These are phyloP conservation scores for Trametes pubescens DNA, from an alignment of 1,284 basidiomycete species.

Conservation along the genomic window DNA sequence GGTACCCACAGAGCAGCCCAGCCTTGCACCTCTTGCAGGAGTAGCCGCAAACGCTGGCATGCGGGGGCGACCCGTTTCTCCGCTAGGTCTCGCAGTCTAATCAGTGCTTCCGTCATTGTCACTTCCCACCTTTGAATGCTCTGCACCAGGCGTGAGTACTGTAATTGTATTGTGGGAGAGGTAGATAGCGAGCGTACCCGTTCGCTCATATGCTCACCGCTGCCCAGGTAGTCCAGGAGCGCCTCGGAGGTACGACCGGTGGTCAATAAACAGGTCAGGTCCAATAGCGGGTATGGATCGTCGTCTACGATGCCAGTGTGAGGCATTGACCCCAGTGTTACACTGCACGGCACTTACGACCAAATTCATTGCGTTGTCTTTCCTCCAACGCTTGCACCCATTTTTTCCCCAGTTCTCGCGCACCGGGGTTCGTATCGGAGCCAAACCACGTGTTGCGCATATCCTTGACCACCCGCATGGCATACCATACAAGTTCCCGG, in stretches of 20 bases:
- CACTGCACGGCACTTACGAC: constrained; percentile 54
- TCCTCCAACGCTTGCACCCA: constrained; percentile 72
- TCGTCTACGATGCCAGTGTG: constrained; percentile 51
- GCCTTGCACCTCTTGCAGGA: constrained; percentile 77
- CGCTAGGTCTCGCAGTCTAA: constrained; percentile 75
- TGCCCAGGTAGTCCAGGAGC: constrained; percentile 75
- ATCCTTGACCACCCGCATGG: constrained; percentile 72
- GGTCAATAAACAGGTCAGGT: constrained; percentile 74
- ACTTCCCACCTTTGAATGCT: constrained; percentile 83
- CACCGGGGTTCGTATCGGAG: constrained; percentile 66
- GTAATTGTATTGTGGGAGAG: constrained; percentile 6
- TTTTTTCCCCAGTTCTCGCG: constrained; percentile 73
- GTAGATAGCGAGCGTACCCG: constrained; percentile 55
- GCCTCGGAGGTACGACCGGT: constrained; percentile 75
- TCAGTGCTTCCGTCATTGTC: constrained; percentile 71
- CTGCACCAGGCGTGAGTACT: constrained; percentile 46
- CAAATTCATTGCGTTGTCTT: constrained; percentile 69
- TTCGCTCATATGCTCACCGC: constrained; percentile 81
- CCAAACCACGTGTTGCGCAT: constrained; percentile 78
- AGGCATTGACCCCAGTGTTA: neutral
- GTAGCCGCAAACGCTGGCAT: constrained; percentile 75
- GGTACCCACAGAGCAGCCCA: constrained; percentile 75
- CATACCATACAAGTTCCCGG: constrained; percentile 75
- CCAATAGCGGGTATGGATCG: constrained; percentile 67
- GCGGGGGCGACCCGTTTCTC: constrained; percentile 76